Percentiles rank a stretch among this genome's conserved stretches.
Conservation (phyloP, 306 rosid genomes). For the Chamaecrista fasciculata region DNA sequence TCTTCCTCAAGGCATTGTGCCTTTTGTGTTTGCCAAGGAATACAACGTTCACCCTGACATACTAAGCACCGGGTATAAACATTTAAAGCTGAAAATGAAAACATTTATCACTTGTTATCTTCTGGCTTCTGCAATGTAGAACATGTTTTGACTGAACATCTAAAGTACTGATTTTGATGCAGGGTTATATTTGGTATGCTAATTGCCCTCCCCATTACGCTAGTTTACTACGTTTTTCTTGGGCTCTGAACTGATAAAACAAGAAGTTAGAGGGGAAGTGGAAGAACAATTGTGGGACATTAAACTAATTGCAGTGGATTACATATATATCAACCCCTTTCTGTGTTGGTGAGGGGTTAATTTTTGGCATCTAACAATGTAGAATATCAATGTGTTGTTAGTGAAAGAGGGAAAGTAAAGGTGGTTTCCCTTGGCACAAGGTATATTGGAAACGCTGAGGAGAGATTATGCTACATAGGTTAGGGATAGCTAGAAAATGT, state of each 20-base stretch:
- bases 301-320: slow-evolving; percentile 32
- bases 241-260: no score
- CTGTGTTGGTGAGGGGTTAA: neutral
- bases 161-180: slow-evolving; percentile 19
- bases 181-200: slow-evolving; percentile 88
- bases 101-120: neutral
- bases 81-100: neutral
- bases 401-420: slow-evolving; percentile 5
- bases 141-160: neutral
- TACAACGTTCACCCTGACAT: slow-evolving; percentile 74
- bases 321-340: neutral
- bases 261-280: slow-evolving; percentile 17
- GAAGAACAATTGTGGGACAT: neutral
- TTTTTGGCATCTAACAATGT: slow-evolving; percentile 45
- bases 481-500: neutral
- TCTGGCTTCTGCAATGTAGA: neutral
- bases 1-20: slow-evolving; percentile 95
- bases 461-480: neutral
- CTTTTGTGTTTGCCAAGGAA: slow-evolving; percentile 92
- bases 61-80: slow-evolving; percentile 76
- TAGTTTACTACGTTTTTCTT: slow-evolving; percentile 74
- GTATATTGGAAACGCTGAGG: neutral
- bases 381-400: slow-evolving; percentile 31
- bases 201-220: slow-evolving; percentile 74
- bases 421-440: neutral